Base-by-base conservation (phyloP, 805 yeast species). In the Kodamaea kaohsiungensis region DNA sequence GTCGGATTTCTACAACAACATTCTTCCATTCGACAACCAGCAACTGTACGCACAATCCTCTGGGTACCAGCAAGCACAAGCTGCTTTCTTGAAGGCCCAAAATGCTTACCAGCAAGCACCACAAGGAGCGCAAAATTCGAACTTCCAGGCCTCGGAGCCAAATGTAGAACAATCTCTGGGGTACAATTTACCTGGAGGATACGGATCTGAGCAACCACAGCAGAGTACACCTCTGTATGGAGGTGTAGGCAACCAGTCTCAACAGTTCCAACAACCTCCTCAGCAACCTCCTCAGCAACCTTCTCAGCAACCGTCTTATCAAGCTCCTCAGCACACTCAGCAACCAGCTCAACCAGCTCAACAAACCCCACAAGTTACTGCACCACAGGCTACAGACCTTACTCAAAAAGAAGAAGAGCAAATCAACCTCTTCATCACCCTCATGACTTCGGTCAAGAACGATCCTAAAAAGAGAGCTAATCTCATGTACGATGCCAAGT, bases 381-480 rank as follows among this genome's bases (percentile, higher is more conserved):
- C 18, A 9, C n/a, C n/a, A n/a, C n/a, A n/a, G n/a, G n/a, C 25
- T 6, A 22, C 6, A 6, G 35, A 27, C 40, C 33, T 43, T 40
- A 52, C 47, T 19, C 73, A 80, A 2, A 70, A 79, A 7, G 97
- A 91, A 53, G 91, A 88, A 62, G 88, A 85, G 49, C 83, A 84
- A 43, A 81, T 91, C 52, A 76, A 84, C 57, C 73, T 86, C 27
- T 90, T 89, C 66, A 80, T 90, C 5, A 83, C 87, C n/a, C 72
- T 87, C 43, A 82, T 91, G 54, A 82, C 66, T 80, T 64, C 79
- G 68, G 51, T 73, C 74, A 69, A 78, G 74, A 65, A 71, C 67
- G 64, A 82, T 77, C 60, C 84, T 77, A 39, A 69, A 68, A 54
- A 77, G 69, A 68, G 67, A 58, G 63, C 69, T 53, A 61, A 62